phyloP scores from a whole-genome alignment of 225 moss, liverwort and hornwort species.

The Physcomitrium patens region DNA sequence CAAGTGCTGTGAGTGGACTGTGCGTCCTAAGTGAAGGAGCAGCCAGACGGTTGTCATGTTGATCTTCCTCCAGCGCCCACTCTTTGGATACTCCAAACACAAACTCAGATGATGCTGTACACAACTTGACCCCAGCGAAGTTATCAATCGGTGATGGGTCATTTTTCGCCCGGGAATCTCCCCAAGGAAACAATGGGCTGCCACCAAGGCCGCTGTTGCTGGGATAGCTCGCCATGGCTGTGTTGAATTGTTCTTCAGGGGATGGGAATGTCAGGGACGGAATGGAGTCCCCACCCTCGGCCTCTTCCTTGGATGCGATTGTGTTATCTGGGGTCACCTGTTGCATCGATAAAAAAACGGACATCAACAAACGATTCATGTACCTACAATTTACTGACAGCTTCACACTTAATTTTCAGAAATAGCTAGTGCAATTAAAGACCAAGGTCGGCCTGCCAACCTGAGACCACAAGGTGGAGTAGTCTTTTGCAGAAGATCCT shows the following conservation, averaged over 20 bases:
- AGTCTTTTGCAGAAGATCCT: constrained; percentile 32
- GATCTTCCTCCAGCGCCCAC: constrained; percentile 31
- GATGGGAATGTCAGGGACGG: constrained; percentile 39
- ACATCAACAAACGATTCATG: neutral
- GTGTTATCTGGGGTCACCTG: constrained; percentile 40
- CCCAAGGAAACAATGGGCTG: constrained; percentile 55
- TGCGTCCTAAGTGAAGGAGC: constrained; percentile 31
- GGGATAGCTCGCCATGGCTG: constrained; percentile 35
- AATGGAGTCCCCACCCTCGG: constrained; percentile 7
- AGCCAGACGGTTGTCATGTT: constrained; percentile 25
- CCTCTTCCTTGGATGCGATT: constrained; percentile 1
- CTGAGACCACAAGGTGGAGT: constrained; percentile 30
- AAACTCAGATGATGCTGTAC: constrained; percentile 13
- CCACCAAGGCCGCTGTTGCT: constrained; percentile 5
- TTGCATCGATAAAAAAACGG: neutral
- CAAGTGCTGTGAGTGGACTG: constrained; percentile 50
- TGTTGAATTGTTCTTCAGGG: constrained; percentile 57
- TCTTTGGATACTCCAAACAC: constrained; percentile 45
- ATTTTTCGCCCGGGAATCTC: constrained; percentile 18
- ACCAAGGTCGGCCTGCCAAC: constrained; percentile 15
- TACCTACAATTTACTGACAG: neutral
- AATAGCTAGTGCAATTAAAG: too few species aligned
- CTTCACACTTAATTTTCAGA: too few species aligned
- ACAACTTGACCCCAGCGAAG: neutral
- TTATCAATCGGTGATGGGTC: constrained; percentile 12